Base-by-base conservation (phyloP, 2,329 filamentous ascomycete genomes). In the Aspergillus nomiae region DNA sequence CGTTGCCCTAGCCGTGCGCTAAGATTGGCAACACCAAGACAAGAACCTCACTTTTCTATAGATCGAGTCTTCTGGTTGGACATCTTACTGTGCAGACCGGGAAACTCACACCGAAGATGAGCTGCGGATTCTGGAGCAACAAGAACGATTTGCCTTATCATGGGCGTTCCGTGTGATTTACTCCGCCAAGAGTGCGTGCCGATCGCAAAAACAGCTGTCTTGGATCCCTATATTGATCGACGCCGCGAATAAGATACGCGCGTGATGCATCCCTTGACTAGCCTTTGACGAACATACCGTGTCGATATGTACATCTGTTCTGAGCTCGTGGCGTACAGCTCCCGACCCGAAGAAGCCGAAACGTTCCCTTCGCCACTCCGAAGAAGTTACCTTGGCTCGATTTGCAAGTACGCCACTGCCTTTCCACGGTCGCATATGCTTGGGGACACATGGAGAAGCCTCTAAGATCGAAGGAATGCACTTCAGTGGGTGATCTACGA, bases 381-480 rank as follows among this genome's bases (percentile, higher is more conserved):
- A 3, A 2, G 12, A 8, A 9, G 41, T 19, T 11, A 43, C 19
- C 10, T 21, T n/a, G n/a, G 10, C 19, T 2, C 12, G 10, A 24
- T 11, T 21, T 11, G 5, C n/a, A 1, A n/a, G 43, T 0, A 14
- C 11, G 10, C 5, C 5, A 14, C 5, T 24, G 4, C 5, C 24
- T 46, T 43, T 8, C 10, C 11, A 46, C 43, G 43, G 43, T 46
- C 43, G 43, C 43, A 46, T 46, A 2, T 24, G 12, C 43, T 12
- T 14, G 43, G 3, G 8, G 8, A 9, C 7, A 19, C 38, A n/a
- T 19, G 19, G 38, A 9, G 2, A 10, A 3, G 7, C 8, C 16
- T 41, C 38, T 9, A n/a, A n/a, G 0, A 2, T n/a, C 1, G 3
- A 41, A 3, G 8, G 0, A n/a, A 10, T 9, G 19, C 16, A 10